Conservation (phyloP, 352 stramenopile genomes). For the Globisporangium mamillatum region DNA sequence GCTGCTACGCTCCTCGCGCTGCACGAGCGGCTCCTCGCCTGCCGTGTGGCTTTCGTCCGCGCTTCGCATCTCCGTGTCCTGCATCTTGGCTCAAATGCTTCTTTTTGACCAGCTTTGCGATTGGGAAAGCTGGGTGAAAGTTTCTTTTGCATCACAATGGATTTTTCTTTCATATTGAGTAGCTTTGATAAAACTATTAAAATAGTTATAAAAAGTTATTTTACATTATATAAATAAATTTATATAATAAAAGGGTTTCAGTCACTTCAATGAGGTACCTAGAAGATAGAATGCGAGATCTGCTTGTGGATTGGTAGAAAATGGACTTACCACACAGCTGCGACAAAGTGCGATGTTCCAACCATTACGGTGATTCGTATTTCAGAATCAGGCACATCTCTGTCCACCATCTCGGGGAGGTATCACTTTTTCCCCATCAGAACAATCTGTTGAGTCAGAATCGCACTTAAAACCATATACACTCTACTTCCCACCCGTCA, state of each 20-base stretch:
- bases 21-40: constrained; percentile 38
- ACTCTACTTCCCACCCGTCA: neutral
- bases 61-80: constrained; percentile 66
- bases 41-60: constrained; percentile 14
- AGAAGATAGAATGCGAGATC: neutral
- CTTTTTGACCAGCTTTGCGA: neutral
- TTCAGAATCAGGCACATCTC: neutral
- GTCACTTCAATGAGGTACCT: neutral
- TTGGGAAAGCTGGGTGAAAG: neutral
- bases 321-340: neutral
- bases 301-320: constrained; percentile 1
- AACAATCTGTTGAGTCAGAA: neutral
- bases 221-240: neutral
- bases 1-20: constrained; percentile 39
- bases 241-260: neutral
- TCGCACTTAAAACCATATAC: neutral
- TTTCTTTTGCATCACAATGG: neutral
- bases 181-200: too few species aligned
- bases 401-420: neutral
- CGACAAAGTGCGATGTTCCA: constrained; percentile 4
- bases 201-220: neutral
- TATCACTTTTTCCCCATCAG: neutral
- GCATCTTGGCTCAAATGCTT: constrained; percentile 21
- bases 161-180: neutral
- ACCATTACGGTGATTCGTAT: neutral